Percentiles rank a stretch among this genome's conserved stretches.
Evolutionary conservation across 1,139 yeast genomes (phyloP).

Genomic region (Candida tropicalis): DNA sequence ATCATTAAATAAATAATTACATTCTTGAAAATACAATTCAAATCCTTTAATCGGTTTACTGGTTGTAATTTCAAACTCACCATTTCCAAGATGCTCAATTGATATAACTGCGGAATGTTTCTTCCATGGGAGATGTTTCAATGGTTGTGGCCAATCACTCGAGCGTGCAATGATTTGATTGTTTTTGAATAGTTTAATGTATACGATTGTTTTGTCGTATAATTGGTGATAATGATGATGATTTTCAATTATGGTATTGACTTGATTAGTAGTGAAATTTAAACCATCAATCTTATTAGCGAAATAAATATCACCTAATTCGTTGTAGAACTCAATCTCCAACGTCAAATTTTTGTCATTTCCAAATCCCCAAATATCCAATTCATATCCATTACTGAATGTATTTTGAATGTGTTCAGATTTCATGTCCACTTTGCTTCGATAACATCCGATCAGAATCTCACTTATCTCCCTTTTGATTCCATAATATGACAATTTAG

Average conservation of each 20-base stretch:
- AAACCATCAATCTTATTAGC: constrained; percentile 10
- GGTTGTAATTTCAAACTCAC: constrained; percentile 23
- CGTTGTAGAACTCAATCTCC: constrained; percentile 31
- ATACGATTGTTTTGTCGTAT: constrained; percentile 24
- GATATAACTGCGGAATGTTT: constrained; percentile 16
- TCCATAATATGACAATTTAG: constrained; percentile 49
- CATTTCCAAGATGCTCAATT: constrained; percentile 19
- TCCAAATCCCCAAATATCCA: constrained; percentile 47
- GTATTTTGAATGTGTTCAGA: constrained; percentile 16
- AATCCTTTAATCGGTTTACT: constrained; percentile 47
- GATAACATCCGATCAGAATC: constrained; percentile 36
- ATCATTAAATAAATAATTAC: constrained; percentile 30
- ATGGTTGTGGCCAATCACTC: constrained; percentile 58
- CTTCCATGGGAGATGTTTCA: constrained; percentile 42
- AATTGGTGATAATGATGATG: constrained; percentile 22
- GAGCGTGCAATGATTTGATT: constrained; percentile 31
- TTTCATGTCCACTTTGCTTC: constrained; percentile 23
- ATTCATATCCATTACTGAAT: constrained; percentile 26
- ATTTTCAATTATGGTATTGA: constrained; percentile 16
- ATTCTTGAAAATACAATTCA: constrained; percentile 33
- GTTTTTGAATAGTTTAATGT: constrained; percentile 20
- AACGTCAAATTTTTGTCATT: constrained; percentile 24
- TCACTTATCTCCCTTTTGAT: constrained; percentile 46
- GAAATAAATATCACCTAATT: constrained; percentile 4
- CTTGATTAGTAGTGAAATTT: constrained; percentile 26